Base-by-base conservation (phyloP, 2,329 filamentous ascomycete species). In the Colletotrichum zoysiae region DNA sequence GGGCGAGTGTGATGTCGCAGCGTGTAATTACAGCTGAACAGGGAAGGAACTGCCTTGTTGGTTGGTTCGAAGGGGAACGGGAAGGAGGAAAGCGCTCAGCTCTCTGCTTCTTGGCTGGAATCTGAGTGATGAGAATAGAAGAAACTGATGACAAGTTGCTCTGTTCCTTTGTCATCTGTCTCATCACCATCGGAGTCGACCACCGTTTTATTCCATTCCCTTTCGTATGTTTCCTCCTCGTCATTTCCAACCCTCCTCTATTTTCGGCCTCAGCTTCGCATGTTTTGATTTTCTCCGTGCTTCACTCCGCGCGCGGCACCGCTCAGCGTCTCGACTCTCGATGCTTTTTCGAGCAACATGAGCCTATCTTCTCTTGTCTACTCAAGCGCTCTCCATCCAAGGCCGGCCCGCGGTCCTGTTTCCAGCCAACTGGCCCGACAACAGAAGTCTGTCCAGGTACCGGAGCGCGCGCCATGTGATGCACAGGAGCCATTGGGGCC, bases 401-500 rank as follows among this genome's bases (percentile, higher is more conserved):
- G 58, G 56, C 33, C 33, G 11, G 48, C 67, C 66, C 44, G 55
- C 18, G 8, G 35, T 63, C 35, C 48, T 40, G 35, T 35, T 61
- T 57, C 48, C 67, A 71, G 50, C 44, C 56, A 51, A 26, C n/a
- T 30, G 42, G 60, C 70, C 61, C 68, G 46, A 14, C 50, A 38
- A 46, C 57, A 46, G 42, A 40, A 48, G 53, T 30, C 48, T 56
- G 23, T 42, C 59, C 53, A 48, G 53, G 33, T 61, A 20, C 44
- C 42, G 61, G 72, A 74, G 69, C 72, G 72, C 72, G 72, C 72
- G 69, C 64, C 69, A 69, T 63, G 20, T 73, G 72, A 74, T 26
- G 72, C 72, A 74, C 26, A 38, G 26, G 56, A 44, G 35, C 55
- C 46, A 58, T 62, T 63, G 50, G 56, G 60, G 23, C 69, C 53